These are phyloP conservation scores for Phyllosticta capitalensis DNA, from an alignment of 2,329 filamentous ascomycete genomes.

Conservation along the genomic window DNA sequence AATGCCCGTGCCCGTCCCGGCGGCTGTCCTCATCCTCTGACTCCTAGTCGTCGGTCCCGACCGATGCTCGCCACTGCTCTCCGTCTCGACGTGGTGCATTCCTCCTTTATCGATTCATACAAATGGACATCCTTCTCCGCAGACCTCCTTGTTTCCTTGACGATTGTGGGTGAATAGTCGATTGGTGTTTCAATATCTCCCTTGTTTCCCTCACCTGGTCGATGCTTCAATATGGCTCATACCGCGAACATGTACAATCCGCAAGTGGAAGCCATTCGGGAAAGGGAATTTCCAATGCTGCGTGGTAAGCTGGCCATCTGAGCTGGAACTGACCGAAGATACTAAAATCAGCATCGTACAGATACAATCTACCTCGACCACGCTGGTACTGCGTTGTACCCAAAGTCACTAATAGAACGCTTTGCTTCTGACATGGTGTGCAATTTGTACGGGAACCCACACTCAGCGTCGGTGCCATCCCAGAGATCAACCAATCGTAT, in stretches of 20 bases:
- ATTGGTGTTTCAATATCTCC: neutral
- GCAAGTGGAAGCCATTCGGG: constrained; percentile 49
- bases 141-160: neutral
- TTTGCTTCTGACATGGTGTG: constrained; percentile 72
- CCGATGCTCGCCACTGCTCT: neutral
- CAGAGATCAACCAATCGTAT: constrained; percentile 65
- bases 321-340: neutral
- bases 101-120: neutral
- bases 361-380: constrained; percentile 80
- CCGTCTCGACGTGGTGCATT: neutral
- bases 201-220: neutral
- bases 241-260: constrained; percentile 42
- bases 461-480: constrained; percentile 75
- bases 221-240: constrained; percentile 14
- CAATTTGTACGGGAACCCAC: constrained; percentile 81
- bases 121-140: neutral
- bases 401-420: constrained; percentile 69
- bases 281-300: constrained; percentile 60
- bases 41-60: neutral
- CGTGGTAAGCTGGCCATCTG: constrained; percentile 40
- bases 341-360: constrained; percentile 26
- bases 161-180: constrained; percentile 4
- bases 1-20: neutral
- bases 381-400: constrained; percentile 79
- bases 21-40: neutral